These are phyloP conservation scores for Pestalotiopsis sp. DNA, from an alignment of 2,329 filamentous ascomycete species.

Conservation along the genomic window DNA sequence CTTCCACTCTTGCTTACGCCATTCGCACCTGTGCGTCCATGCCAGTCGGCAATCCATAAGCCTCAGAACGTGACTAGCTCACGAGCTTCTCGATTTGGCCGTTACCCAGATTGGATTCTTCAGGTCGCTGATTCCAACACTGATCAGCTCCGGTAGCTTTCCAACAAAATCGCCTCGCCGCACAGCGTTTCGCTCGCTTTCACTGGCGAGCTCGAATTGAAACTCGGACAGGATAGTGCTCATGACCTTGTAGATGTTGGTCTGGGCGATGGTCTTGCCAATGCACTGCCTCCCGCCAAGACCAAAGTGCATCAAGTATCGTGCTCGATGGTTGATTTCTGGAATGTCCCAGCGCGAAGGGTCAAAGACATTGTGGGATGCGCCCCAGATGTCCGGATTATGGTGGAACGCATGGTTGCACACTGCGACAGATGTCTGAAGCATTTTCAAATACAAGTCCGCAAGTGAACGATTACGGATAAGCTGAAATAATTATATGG, in stretches of 20 bases:
- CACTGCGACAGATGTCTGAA: conserved; percentile 5
- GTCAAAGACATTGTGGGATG: conserved; percentile 7
- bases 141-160: conserved; percentile 2
- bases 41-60: not conserved
- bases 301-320: conserved; percentile 7
- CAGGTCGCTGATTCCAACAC: conserved; percentile 3
- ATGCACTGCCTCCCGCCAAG: conserved; percentile 1
- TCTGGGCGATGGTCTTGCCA: conserved; percentile 8
- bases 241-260: conserved; percentile 6
- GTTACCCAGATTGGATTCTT: conserved; percentile 1
- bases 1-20: no score
- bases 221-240: no score
- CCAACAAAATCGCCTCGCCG: not conserved
- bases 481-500: no score
- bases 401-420: conserved; percentile 10
- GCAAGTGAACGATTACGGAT: not conserved
- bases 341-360: conserved; percentile 4
- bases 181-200: not conserved
- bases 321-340: conserved; percentile 4
- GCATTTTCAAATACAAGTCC: not conserved
- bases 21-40: no score
- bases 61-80: not conserved
- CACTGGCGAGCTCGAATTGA: not conserved
- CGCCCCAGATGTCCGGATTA: conserved; percentile 10
- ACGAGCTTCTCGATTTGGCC: not conserved